Conservation (phyloP, 192 early-diverging fungal species). For the Obelidium mucronatum region DNA sequence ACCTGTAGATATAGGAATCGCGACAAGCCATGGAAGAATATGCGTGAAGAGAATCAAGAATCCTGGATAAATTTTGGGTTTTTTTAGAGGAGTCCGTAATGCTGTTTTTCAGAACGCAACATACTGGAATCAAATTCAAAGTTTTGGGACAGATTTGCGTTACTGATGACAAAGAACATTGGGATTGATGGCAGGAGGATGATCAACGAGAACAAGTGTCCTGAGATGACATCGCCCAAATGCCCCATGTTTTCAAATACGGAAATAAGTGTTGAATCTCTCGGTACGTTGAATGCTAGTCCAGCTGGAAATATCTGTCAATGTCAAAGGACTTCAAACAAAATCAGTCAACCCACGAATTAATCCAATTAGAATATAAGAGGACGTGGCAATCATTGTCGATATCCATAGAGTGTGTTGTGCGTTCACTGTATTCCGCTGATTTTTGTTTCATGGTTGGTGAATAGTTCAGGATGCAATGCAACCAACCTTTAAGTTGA, state of each 20-base stretch:
- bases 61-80: not conserved
- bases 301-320: slow-evolving; percentile 7
- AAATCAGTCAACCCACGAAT: slow-evolving; percentile 17
- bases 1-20: slow-evolving; percentile 51
- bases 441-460: not conserved
- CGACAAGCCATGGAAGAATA: slow-evolving; percentile 56
- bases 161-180: slow-evolving; percentile 52
- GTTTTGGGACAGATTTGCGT: slow-evolving; percentile 60
- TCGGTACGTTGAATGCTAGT: not conserved
- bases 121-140: slow-evolving; percentile 28
- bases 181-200: slow-evolving; percentile 61
- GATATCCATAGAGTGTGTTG: slow-evolving; percentile 60
- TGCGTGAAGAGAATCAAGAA: slow-evolving; percentile 31
- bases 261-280: slow-evolving; percentile 38
- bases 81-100: not conserved
- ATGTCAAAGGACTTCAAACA: not conserved
- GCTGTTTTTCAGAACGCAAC: not conserved
- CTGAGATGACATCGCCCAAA: slow-evolving; percentile 42
- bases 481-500: slow-evolving; percentile 57
- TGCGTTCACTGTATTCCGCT: slow-evolving; percentile 57
- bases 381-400: slow-evolving; percentile 35
- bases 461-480: not conserved
- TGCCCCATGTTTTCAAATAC: slow-evolving; percentile 37
- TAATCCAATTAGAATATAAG: slow-evolving; percentile 57
- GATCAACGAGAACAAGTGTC: slow-evolving; percentile 53